phyloP scores from a whole-genome alignment of 345 rosid genomes.

The Durio zibethinus region DNA sequence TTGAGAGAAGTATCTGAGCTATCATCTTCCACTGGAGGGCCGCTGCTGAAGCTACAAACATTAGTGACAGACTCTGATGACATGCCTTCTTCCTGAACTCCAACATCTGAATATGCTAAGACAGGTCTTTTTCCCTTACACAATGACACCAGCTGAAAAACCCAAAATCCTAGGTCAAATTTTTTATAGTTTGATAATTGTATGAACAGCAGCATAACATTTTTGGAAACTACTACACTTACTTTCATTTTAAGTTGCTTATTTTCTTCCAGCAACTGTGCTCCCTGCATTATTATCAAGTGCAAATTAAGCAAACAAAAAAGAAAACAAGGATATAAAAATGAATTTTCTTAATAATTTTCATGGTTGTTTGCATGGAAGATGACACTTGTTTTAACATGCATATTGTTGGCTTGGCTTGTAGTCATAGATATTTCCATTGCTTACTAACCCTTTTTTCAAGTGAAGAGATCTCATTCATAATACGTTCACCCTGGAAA shows the following conservation, averaged over 20 bases:
- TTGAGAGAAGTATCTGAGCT: slow-evolving; percentile 54
- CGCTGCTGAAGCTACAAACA: slow-evolving; percentile 55
- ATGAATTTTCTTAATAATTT: neutral
- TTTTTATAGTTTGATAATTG: neutral
- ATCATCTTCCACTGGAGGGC: slow-evolving; percentile 53
- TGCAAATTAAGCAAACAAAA: neutral
- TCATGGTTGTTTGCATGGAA: neutral
- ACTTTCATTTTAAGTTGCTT: slow-evolving; percentile 48
- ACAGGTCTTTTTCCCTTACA: slow-evolving; percentile 33
- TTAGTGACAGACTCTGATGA: slow-evolving; percentile 58
- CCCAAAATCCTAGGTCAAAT: neutral
- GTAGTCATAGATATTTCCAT: neutral
- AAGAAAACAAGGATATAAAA: neutral
- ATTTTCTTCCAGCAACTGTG: slow-evolving; percentile 50
- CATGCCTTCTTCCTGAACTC: slow-evolving; percentile 50
- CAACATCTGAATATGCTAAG: slow-evolving; percentile 27
- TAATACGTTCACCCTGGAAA: slow-evolving; percentile 43
- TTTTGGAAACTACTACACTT: neutral
- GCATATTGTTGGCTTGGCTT: neutral
- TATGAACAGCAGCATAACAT: neutral
- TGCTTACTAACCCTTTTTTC: slow-evolving; percentile 46
- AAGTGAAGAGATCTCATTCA: slow-evolving; percentile 45
- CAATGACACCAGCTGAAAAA: slow-evolving; percentile 30
- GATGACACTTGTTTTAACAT: neutral
- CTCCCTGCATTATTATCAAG: slow-evolving; percentile 40